Conservation (phyloP, 805 yeast species). For the Debaryomyces prosopidis region DNA sequence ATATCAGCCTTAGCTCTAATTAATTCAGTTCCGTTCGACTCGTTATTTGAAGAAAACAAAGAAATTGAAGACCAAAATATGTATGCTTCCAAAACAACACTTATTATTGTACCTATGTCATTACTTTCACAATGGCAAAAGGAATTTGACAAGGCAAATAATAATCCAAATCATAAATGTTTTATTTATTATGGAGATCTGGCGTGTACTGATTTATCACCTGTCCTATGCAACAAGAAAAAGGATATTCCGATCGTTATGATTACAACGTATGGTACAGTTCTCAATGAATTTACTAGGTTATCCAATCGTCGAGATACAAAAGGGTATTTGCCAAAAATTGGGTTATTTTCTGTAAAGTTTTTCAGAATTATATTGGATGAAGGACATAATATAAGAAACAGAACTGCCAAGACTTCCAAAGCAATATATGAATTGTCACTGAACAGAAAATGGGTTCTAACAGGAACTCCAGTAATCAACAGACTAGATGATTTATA, state of each 20-base stretch:
- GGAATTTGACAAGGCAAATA: slow-evolving; percentile 66
- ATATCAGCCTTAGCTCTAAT: slow-evolving; percentile 77
- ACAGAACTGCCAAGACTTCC: slow-evolving; percentile 75
- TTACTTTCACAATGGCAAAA: slow-evolving; percentile 87
- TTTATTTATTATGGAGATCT: slow-evolving; percentile 77
- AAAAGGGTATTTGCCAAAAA: slow-evolving; percentile 21
- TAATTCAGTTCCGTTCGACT: slow-evolving; percentile 61
- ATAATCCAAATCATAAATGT: slow-evolving; percentile 43
- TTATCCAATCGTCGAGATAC: slow-evolving; percentile 30
- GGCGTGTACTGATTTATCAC: slow-evolving; percentile 49
- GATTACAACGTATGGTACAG: slow-evolving; percentile 85
- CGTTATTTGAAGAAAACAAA: slow-evolving; percentile 13
- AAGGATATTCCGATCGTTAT: slow-evolving; percentile 64
- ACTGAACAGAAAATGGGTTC: slow-evolving; percentile 73
- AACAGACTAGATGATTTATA: slow-evolving; percentile 85
- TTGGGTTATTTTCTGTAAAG: slow-evolving; percentile 69
- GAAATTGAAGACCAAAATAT: slow-evolving; percentile 18
- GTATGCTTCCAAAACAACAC: slow-evolving; percentile 71
- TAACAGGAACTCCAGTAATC: slow-evolving; percentile 93
- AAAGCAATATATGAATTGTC: slow-evolving; percentile 69
- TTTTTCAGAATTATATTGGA: slow-evolving; percentile 80
- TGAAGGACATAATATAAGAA: slow-evolving; percentile 89
- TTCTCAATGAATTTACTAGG: slow-evolving; percentile 71
- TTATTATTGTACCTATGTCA: slow-evolving; percentile 88
- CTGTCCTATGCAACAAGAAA: slow-evolving; percentile 37